Conservation (phyloP, 2,329 filamentous ascomycete genomes). For the Magnaporthiopsis incrustans region DNA sequence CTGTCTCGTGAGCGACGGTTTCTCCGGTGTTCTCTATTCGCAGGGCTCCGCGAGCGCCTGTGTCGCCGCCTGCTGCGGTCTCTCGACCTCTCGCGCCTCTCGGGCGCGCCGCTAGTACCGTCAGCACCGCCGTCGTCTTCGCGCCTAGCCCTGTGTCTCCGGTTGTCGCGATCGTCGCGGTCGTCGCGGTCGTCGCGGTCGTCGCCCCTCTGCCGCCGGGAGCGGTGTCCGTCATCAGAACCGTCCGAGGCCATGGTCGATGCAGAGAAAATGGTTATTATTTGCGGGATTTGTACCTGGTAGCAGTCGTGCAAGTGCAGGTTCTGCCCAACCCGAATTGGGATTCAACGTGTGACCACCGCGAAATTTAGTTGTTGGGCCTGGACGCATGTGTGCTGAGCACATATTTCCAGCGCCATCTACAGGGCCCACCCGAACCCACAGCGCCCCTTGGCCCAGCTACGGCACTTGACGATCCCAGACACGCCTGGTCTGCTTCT, state of each 20-base stretch:
- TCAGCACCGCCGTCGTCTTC: conserved; percentile 24
- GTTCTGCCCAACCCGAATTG: background rate
- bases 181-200: conserved; percentile 6
- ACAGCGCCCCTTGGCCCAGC: background rate
- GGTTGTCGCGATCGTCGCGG: conserved; percentile 15
- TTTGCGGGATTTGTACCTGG: background rate
- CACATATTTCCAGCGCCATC: background rate
- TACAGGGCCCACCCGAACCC: background rate
- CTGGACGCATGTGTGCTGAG: background rate
- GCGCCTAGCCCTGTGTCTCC: conserved; percentile 20
- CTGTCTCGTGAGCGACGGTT: conserved; percentile 3
- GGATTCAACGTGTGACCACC: background rate
- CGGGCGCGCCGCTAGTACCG: conserved; percentile 13
- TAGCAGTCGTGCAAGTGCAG: background rate
- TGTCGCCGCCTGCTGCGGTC: conserved; percentile 7
- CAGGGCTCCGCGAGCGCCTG: conserved; percentile 4
- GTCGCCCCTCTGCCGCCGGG: conserved; percentile 3
- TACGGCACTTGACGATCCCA: no score
- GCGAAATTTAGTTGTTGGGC: background rate
- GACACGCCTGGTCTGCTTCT: no score
- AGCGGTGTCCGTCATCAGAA: background rate
- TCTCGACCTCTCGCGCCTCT: conserved; percentile 8
- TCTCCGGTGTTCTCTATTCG: background rate
- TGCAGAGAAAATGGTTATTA: background rate
- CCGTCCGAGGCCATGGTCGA: conserved; percentile 2